phyloP scores from a whole-genome alignment of 1,139 yeast genomes.

The Ogataea hybrid region DNA sequence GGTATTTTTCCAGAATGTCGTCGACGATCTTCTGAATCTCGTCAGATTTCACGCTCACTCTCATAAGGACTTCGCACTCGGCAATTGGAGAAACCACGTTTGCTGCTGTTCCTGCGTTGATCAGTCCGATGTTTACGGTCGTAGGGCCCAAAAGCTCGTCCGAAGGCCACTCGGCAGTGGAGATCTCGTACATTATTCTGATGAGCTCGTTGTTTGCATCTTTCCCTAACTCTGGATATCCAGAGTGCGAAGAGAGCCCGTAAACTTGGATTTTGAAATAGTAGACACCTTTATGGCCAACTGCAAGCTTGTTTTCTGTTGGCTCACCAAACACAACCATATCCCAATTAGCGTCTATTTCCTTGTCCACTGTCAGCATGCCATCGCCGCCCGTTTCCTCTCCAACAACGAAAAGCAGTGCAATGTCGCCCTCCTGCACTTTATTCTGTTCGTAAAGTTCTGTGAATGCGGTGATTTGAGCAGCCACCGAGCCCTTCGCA shows the following conservation, averaged over 20 bases:
- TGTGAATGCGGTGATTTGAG: conserved; percentile 54
- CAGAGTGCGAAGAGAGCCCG: conserved; percentile 67
- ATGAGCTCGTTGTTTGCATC: conserved; percentile 60
- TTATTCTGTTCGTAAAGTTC: conserved; percentile 40
- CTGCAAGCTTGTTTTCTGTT: conserved; percentile 65
- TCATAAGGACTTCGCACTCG: conserved; percentile 45
- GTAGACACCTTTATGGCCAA: conserved; percentile 65
- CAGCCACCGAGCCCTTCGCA: conserved; percentile 67
- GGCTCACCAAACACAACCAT: conserved; percentile 73
- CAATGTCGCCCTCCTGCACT: conserved; percentile 52
- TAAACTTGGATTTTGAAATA: conserved; percentile 41
- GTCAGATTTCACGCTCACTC: conserved; percentile 52
- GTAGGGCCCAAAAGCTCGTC: conserved; percentile 58
- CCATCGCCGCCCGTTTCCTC: conserved; percentile 68
- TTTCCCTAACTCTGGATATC: conserved; percentile 67
- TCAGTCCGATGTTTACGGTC: conserved; percentile 58
- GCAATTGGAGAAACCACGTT: conserved; percentile 67
- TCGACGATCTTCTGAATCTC: conserved; percentile 38
- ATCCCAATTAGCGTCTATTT: conserved; percentile 49
- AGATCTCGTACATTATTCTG: conserved; percentile 45
- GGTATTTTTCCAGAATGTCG: conserved; percentile 33
- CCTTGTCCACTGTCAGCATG: conserved; percentile 44
- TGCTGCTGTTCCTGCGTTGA: conserved; percentile 60
- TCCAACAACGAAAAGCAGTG: conserved; percentile 63
- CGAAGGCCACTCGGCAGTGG: conserved; percentile 41